Conservation (phyloP, 108 stramenopile species). For the Cyclotella cryptica region DNA sequence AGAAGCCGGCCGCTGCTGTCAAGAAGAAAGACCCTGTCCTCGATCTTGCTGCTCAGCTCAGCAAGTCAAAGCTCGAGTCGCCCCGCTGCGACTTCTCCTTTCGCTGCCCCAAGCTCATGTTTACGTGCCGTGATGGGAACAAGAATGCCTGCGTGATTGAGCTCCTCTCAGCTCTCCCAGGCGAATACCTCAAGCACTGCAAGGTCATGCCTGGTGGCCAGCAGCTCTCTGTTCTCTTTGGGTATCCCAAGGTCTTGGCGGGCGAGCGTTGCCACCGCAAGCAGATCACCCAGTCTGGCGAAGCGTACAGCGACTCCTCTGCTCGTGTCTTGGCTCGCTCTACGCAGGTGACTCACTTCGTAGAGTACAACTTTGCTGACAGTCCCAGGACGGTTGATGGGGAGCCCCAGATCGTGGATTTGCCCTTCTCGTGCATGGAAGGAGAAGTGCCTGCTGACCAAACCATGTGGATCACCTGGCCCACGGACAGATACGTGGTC, state of each 20-base stretch:
- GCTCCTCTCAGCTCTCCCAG: not conserved
- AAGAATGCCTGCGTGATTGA: not conserved
- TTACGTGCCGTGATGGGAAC: not conserved
- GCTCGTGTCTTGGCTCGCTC: not conserved
- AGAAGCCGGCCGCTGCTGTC: no score
- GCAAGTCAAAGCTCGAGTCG: not conserved
- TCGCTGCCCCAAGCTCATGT: not conserved
- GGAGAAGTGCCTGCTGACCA: no score
- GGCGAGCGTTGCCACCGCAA: not conserved
- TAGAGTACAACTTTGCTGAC: not conserved
- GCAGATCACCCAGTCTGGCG: not conserved
- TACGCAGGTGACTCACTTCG: not conserved
- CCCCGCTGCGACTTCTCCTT: not conserved
- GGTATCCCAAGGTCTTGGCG: not conserved
- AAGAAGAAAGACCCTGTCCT: not conserved
- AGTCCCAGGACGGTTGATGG: not conserved
- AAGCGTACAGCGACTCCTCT: not conserved
- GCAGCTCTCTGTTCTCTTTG: not conserved
- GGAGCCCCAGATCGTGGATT: no score
- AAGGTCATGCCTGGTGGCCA: not conserved
- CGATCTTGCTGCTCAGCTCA: not conserved
- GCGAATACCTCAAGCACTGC: not conserved
- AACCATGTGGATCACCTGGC: no score
- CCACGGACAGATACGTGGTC: no score
- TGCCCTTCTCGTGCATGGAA: no score